Base-by-base conservation (phyloP, 169 alveolate genomes). In the Cryptosporidium xiaoi region DNA sequence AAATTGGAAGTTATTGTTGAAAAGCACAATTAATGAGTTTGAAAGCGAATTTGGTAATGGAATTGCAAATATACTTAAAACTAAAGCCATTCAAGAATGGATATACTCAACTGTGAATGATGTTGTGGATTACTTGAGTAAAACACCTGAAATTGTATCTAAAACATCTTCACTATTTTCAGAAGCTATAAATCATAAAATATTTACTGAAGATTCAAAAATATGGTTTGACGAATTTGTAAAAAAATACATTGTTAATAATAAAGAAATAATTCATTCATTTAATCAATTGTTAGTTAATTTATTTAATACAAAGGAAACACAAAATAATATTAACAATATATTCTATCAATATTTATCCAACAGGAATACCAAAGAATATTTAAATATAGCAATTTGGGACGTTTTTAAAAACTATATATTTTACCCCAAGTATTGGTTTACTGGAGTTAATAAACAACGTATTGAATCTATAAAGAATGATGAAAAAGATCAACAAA, bases 21-120 rank as follows among this genome's bases (percentile, higher is more conserved):
- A 56, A 27, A 29, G 40, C 18, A 60, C 34, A 29, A 24, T 56
- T 56, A 40, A 60, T 55, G 64, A 56, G n/a, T 56, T 33, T 34
- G 71, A 77, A 44, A n/a, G 58, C 20, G 71, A 77, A 13, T 55
- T 77, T 10, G 71, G 77, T 2, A 40, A 77, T 34, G 46, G 33
- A 18, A 4, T 77, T 13, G 40, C 71, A 6, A 62, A 77, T 15
- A 27, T 77, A 56, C 51, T 77, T 7, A 77, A 77, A 27, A 77
- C 77, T 24, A 62, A 77, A 62, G 40, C 56, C 6, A 71, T 77
- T 44, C 87, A 77, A 46, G 71, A 77, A 12, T 77, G 87, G 87
- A 27, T 77, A 40, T 77, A 77, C n/a, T 60, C 77, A 56, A 77
- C 87, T 16, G 51, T 60, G 10, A 62, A 77, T 62, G 87, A 77